phyloP scores from a whole-genome alignment of 495 filamentous ascomycete species.

The Pyrenula massariospora region DNA sequence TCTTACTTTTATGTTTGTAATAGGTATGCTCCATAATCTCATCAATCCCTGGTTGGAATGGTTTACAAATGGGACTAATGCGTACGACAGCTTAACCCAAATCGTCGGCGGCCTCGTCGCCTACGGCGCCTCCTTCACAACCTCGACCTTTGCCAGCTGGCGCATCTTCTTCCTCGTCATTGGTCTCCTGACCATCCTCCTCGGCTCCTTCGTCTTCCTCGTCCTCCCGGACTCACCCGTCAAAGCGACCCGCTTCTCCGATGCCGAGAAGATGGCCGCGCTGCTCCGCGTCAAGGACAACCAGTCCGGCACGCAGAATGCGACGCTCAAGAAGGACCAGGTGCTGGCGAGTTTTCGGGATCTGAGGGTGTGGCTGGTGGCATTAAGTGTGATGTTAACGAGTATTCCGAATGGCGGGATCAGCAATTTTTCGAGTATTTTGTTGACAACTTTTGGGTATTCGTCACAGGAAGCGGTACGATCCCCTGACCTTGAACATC shows the following conservation, averaged over 20 bases:
- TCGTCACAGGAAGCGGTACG: slow-evolving; percentile 12
- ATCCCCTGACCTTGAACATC: no score
- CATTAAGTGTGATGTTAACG: slow-evolving; percentile 29
- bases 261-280: slow-evolving; percentile 31
- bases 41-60: no score
- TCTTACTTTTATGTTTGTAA: slow-evolving; percentile 22
- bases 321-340: slow-evolving; percentile 26
- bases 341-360: slow-evolving; percentile 19
- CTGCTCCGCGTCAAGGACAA: slow-evolving; percentile 30
- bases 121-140: slow-evolving; percentile 48
- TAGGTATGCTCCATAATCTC: slow-evolving; percentile 10
- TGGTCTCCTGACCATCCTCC: slow-evolving; percentile 42
- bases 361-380: slow-evolving; percentile 20
- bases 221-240: slow-evolving; percentile 42
- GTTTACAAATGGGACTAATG: no score
- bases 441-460: slow-evolving; percentile 35
- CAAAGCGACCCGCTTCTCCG: slow-evolving; percentile 31
- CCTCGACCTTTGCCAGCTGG: slow-evolving; percentile 50
- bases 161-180: slow-evolving; percentile 49
- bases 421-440: slow-evolving; percentile 34
- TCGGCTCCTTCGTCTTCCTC: slow-evolving; percentile 33
- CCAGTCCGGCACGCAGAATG: slow-evolving; percentile 39
- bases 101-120: slow-evolving; percentile 9
- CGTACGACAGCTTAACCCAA: not conserved
- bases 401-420: slow-evolving; percentile 39